Base-by-base conservation (phyloP, 106 monocot genomes). In the Vanilla planifolia region DNA sequence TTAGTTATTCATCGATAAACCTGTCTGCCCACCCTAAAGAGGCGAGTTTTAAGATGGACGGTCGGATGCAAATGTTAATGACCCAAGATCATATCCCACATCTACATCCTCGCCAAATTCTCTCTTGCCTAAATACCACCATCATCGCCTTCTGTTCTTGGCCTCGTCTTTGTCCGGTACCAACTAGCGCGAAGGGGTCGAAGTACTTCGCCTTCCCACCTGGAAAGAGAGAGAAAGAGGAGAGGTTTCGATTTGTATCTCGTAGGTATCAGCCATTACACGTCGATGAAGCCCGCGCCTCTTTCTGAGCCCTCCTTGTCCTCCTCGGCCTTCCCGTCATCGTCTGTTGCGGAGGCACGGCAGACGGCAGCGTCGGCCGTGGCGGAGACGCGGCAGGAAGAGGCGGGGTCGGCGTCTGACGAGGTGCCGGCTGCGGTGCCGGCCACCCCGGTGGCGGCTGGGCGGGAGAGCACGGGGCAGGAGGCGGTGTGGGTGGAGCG, bases 401-500 rank as follows among this genome's bases (percentile, higher is more conserved):
- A 47, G 1, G 66, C 58, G 13, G 55, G 30, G 23, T 46, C 67
- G 62, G 65, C 56, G 9, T 28, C 64, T 1, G 43, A 51, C 34
- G 48, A 64, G 32, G 40, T 53, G 21, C 25, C 36, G 6, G 0
- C 37, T 19, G 14, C 56, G 3, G 58, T 42, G 52, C 59, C 53
- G 53, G 35, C 56, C 1, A 19, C 67, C 20, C 47, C 67, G 28
- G 57, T 24, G 17, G 9, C 26, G 29, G 14, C 55, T 1, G 27
- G 27, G 24, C 46, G 39, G 26, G 62, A 67, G 21, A 59, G 48
- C 22, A 60, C 60, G 4, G 66, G 48, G 30, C 65, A 68, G 53
- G 74, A 70, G 11, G 20, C 75, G 24, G 72, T 84, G 8, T 51
- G 41, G 20, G 77, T 84, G 61, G 81, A 80, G 67, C 74, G 75